Evolutionary conservation across 2,329 filamentous ascomycete species (phyloP).

Genomic region (Sporothrix dimorphospora): DNA sequence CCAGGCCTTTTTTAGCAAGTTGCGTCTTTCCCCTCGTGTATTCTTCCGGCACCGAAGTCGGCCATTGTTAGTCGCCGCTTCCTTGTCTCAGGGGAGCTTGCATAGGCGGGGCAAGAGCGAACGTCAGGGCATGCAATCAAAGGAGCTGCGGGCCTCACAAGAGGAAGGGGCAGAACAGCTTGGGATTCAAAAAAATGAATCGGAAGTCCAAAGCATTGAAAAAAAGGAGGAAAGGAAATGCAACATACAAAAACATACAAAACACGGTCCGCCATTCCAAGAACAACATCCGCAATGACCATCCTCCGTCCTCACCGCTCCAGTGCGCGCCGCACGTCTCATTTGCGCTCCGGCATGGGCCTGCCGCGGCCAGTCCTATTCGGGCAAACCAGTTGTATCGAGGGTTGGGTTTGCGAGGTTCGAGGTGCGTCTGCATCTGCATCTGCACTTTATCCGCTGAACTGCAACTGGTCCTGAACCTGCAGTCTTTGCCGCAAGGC

Average conservation of each 20-base stretch:
- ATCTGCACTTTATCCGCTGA: not conserved
- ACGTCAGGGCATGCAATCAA: not conserved
- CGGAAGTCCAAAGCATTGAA: too few relatives aligned
- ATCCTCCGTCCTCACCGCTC: slow-evolving; percentile 18
- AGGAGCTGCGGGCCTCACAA: not conserved
- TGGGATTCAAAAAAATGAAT: not conserved
- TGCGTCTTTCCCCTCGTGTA: not conserved
- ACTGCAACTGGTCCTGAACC: not conserved
- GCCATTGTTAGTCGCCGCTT: slow-evolving; percentile 10
- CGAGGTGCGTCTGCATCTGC: not conserved
- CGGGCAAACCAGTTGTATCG: slow-evolving; percentile 14
- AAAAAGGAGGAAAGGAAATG: not conserved
- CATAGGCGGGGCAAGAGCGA: slow-evolving; percentile 5
- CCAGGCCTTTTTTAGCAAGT: not conserved
- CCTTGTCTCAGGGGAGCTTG: slow-evolving; percentile 16
- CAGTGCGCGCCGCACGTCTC: not conserved
- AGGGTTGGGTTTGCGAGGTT: not conserved
- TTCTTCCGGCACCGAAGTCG: slow-evolving; percentile 22
- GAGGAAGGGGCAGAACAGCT: not conserved
- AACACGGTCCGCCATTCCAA: not conserved
- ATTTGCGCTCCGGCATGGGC: slow-evolving; percentile 11
- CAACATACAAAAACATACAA: not conserved
- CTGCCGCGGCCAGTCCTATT: slow-evolving; percentile 21
- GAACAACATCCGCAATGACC: not conserved
- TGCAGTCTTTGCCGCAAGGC: not conserved